A percentile compares a stretch with the other conserved stretches of the same genome.
phyloP scores from a whole-genome alignment of 2,329 filamentous ascomycete genomes.

The Dactylellina haptotyla region DNA sequence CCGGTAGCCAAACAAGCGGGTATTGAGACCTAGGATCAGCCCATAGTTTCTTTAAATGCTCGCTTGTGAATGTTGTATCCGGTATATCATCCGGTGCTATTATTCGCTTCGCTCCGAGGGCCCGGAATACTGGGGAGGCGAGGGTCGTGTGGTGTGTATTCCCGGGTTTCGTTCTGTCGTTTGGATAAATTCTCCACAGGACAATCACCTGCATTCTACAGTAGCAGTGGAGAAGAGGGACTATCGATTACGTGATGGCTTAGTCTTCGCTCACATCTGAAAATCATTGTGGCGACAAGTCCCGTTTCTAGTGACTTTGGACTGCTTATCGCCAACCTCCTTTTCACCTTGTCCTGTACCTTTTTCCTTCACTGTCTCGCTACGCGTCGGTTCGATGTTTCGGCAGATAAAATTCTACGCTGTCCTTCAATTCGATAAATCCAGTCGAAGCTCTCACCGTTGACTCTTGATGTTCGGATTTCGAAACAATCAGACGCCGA shows the following conservation, averaged over 20 bases:
- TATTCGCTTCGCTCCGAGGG: conserved; percentile 36
- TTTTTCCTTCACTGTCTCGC: neutral
- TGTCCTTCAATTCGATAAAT: too few relatives aligned
- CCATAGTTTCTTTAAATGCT: too few relatives aligned
- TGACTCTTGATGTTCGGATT: neutral
- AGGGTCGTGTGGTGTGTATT: neutral
- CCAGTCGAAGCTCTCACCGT: neutral
- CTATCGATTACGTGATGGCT: conserved; percentile 30
- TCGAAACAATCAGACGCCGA: neutral
- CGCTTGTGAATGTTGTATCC: neutral
- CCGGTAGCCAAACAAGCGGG: neutral
- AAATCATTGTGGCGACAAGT: conserved; percentile 1
- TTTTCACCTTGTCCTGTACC: too few relatives aligned
- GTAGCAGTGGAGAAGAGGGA: conserved; percentile 15
- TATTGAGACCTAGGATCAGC: conserved; percentile 1
- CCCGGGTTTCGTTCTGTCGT: conserved; percentile 28
- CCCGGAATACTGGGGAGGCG: conserved; percentile 1
- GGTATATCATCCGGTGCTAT: conserved; percentile 24
- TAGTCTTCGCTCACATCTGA: neutral
- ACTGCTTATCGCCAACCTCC: too few relatives aligned
- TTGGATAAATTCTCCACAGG: too few relatives aligned
- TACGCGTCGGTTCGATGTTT: neutral
- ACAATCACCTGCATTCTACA: too few relatives aligned
- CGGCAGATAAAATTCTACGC: neutral
- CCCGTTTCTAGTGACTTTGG: too few relatives aligned